Conservation (phyloP, 345 rosid species). For the Camelina laxa region DNA sequence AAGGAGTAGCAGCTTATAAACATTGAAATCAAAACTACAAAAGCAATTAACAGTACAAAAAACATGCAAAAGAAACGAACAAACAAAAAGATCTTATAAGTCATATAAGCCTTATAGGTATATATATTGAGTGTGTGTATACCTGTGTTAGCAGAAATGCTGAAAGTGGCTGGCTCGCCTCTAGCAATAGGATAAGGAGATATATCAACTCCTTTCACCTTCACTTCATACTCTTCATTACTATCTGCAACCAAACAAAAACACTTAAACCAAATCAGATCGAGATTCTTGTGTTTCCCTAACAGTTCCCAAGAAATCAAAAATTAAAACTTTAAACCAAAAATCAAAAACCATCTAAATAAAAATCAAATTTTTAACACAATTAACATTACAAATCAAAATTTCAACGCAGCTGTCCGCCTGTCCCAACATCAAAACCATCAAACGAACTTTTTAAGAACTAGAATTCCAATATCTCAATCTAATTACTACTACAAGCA, state of each 20-base stretch:
- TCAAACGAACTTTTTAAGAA: not conserved
- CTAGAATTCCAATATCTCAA: too few relatives aligned
- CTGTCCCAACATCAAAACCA: not conserved
- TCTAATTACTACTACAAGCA: not conserved
- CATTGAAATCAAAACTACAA: not conserved
- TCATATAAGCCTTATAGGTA: not conserved
- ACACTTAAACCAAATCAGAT: constrained; percentile 13
- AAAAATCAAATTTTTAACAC: not conserved
- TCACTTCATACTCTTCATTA: constrained; percentile 61
- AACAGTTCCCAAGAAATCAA: not conserved
- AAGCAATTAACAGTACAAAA: not conserved
- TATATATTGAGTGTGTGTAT: not conserved
- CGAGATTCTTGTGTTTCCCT: constrained; percentile 9
- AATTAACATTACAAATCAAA: not conserved
- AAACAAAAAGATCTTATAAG: constrained; percentile 4
- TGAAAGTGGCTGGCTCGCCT: constrained; percentile 68
- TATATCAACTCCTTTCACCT: constrained; percentile 67
- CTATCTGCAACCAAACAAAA: constrained; percentile 52
- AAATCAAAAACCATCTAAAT: not conserved
- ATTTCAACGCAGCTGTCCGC: not conserved
- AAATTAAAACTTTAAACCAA: not conserved
- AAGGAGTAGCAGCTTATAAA: too few relatives aligned
- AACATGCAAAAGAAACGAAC: constrained; percentile 1
- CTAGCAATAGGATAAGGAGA: constrained; percentile 64
- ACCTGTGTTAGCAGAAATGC: constrained; percentile 71